phyloP scores from a whole-genome alignment of 352 stramenopile species.

The Phytophthora lateralis region DNA sequence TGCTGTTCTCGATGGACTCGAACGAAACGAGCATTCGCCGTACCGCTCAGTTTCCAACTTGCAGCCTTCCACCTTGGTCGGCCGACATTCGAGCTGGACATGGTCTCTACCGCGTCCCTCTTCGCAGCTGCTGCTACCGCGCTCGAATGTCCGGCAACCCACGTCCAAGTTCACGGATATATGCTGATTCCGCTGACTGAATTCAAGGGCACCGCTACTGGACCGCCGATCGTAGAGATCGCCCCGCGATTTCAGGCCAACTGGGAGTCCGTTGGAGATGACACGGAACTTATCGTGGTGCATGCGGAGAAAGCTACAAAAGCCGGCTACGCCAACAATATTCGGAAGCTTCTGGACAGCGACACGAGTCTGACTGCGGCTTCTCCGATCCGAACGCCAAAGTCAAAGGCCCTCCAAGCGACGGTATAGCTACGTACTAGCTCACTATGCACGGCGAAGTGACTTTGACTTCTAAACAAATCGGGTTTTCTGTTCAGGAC shows the following conservation, averaged over 20 bases:
- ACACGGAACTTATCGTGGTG: not conserved
- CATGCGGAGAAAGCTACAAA: not conserved
- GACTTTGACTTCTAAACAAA: not conserved
- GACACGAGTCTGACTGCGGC: conserved; percentile 14
- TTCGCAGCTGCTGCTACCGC: not conserved
- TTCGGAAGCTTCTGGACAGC: conserved; percentile 16
- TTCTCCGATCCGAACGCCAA: conserved; percentile 15
- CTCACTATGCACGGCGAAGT: conserved; percentile 3
- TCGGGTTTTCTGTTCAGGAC: conserved; percentile 7
- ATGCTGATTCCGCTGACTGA: not conserved
- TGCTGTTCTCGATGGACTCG: not conserved
- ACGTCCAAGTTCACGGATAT: not conserved
- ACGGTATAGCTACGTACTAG: conserved; percentile 25
- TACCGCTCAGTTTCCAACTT: not conserved
- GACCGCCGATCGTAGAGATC: not conserved
- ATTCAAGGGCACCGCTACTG: not conserved
- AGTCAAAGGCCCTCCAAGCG: conserved; percentile 13
- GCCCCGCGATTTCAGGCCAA: not conserved
- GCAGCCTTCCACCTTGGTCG: not conserved
- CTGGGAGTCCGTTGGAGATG: not conserved
- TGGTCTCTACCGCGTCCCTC: not conserved
- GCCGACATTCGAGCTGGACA: not conserved
- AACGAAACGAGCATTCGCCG: too few relatives aligned
- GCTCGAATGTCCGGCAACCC: not conserved
- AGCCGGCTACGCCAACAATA: conserved; percentile 2